A percentile compares a stretch with the other conserved stretches of the same genome.
phyloP scores from a whole-genome alignment of 2,329 filamentous ascomycete genomes.

The Aspergillus sp. region DNA sequence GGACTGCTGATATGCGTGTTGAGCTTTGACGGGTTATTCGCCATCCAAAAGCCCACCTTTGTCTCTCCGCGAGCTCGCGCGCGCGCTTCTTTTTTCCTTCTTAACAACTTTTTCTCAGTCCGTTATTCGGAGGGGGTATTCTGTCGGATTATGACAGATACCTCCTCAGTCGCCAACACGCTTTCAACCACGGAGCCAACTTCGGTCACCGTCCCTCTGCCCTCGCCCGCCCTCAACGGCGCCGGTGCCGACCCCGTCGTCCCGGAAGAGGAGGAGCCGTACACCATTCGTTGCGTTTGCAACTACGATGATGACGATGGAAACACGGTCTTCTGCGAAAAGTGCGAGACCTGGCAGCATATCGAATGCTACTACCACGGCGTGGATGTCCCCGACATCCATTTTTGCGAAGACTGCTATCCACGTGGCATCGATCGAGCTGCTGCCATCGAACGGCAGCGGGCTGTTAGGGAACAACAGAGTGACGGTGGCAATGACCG shows the following conservation, averaged over 20 bases:
- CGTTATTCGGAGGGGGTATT: conserved; percentile 36
- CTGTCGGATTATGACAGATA: conserved; percentile 51
- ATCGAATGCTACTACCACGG: conserved; percentile 91
- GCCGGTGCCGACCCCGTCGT: conserved; percentile 35
- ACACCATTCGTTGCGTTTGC: conserved; percentile 98
- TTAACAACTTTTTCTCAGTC: conserved; percentile 1
- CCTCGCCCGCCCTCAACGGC: conserved; percentile 38
- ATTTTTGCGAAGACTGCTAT: conserved; percentile 84
- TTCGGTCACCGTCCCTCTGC: conserved; percentile 40
- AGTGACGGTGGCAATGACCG: conserved; percentile 55
- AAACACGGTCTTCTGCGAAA: conserved; percentile 93
- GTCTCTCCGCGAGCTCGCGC: conserved; percentile 12
- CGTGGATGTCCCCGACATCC: conserved; percentile 66
- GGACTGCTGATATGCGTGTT: conserved; percentile 17
- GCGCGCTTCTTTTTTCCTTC: conserved; percentile 8
- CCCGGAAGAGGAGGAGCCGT: conserved; percentile 47
- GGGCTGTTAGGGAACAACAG: conserved; percentile 50
- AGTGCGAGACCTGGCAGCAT: conserved; percentile 96
- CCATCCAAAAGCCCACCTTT: conserved; percentile 3
- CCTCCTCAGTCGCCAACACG: conserved; percentile 45
- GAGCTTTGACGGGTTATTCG: conserved; percentile 11
- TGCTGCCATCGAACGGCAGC: conserved; percentile 67
- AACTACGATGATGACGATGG: conserved; percentile 91
- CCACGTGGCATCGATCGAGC: conserved; percentile 67
- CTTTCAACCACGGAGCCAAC: conserved; percentile 41